A percentile compares a stretch with the other conserved stretches of the same genome.
phyloP scores from a whole-genome alignment of 352 stramenopile genomes.

The Pelagophyceae sp. region DNA sequence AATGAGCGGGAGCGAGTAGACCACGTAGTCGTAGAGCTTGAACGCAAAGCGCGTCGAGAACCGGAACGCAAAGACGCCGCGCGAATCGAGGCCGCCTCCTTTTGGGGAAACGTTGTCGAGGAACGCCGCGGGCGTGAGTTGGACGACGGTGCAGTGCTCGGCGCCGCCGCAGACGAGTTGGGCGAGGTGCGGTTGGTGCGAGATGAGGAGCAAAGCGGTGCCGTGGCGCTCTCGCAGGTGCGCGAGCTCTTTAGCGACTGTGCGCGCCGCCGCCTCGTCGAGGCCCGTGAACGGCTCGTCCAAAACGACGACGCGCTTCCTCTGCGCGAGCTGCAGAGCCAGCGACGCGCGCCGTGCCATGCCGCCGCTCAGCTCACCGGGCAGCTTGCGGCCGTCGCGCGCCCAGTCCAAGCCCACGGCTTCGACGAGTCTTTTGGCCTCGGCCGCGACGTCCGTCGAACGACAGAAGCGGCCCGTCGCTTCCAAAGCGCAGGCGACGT shows the following conservation, averaged over 20 bases:
- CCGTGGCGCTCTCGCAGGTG: constrained; percentile 36
- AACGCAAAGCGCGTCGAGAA: constrained; percentile 38
- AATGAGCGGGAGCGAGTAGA: constrained; percentile 48
- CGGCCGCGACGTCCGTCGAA: not conserved
- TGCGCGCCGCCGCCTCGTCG: constrained; percentile 36
- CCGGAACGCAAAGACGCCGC: constrained; percentile 35
- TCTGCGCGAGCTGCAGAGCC: constrained; percentile 51
- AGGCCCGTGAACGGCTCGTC: constrained; percentile 55
- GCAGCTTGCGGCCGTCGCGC: constrained; percentile 41
- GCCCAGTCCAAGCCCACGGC: constrained; percentile 39
- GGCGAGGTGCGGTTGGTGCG: constrained; percentile 48
- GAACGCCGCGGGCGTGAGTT: not conserved
- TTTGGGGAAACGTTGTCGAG: too few species aligned
- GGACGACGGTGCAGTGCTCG: not conserved
- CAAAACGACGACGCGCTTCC: constrained; percentile 50
- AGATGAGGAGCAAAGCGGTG: constrained; percentile 49
- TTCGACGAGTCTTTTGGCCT: constrained; percentile 9
- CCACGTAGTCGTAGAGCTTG: constrained; percentile 47
- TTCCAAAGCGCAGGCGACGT: constrained; percentile 36
- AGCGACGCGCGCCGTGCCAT: constrained; percentile 50
- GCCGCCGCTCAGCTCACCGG: constrained; percentile 43
- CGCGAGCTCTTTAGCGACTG: constrained; percentile 45
- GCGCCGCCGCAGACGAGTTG: constrained; percentile 37
- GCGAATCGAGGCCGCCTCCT: not conserved
- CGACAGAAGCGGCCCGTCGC: not conserved